Percentiles rank a stretch among this genome's conserved stretches.
These are phyloP conservation scores for Umbelopsis ramanniana DNA, from an alignment of 192 early-diverging fungal genomes.

Conservation along the genomic window DNA sequence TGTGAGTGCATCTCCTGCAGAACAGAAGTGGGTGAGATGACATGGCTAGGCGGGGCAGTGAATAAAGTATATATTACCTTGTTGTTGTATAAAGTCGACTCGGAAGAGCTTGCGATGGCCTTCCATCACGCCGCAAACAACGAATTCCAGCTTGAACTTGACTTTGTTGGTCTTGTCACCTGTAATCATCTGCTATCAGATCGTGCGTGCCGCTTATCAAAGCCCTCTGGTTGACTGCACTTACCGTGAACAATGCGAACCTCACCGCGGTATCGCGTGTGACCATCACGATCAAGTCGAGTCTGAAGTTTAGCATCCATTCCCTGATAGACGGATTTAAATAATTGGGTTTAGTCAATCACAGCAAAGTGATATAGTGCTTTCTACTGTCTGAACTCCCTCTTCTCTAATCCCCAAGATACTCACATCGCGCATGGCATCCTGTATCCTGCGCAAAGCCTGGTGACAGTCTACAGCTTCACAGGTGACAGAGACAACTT, in stretches of 20 bases:
- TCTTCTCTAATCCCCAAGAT: too few relatives aligned
- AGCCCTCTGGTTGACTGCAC: too few relatives aligned
- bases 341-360: background rate
- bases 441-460: conserved; percentile 1
- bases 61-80: background rate
- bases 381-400: too few relatives aligned
- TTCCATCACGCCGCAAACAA: conserved; percentile 9
- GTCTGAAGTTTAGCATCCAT: conserved; percentile 19
- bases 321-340: background rate
- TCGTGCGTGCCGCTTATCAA: too few relatives aligned
- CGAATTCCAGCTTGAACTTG: conserved; percentile 8
- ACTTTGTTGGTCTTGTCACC: conserved; percentile 6
- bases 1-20: conserved; percentile 2
- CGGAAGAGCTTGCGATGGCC: conserved; percentile 15
- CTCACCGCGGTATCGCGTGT: conserved; percentile 2
- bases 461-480: conserved; percentile 12
- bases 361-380: too few relatives aligned
- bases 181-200: background rate
- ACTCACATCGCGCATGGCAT: conserved; percentile 13
- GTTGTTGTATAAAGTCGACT: conserved; percentile 16
- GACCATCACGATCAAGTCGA: conserved; percentile 1
- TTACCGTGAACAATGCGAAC: conserved; percentile 2
- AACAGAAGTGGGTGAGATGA: background rate
- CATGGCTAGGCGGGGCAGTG: background rate
- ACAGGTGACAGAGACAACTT: conserved; percentile 1